Evolutionary conservation across 441 rosid species (phyloP), one percentile per base, ranked within the genome.

Genomic region (Aquilaria agallochum): DNA sequence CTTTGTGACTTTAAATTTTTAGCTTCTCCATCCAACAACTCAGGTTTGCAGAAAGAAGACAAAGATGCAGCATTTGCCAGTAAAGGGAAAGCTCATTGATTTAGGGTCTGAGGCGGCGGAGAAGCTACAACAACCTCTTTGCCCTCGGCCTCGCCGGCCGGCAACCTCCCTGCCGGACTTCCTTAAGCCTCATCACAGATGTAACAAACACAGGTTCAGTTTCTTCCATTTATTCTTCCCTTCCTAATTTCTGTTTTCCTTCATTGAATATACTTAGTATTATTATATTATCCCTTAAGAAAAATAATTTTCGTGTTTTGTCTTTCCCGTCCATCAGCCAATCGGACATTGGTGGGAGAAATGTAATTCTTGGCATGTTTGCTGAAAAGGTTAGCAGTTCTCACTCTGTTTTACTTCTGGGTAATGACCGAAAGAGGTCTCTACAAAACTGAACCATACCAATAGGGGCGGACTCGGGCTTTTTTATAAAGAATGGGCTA

Each of bases 111-210:
- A 67, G 34, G 32, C 63, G 5, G 52, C 66, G 50, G 42, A 36
- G 42, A 61, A 69, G 48, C 47, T 65, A 27, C 65, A 62, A 58
- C 77, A 59, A 31, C 95, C 86, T 27, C 78, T 83, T 44, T 90
- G 93, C 49, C 93, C 95, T 0, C 84, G 83, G 72, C 95, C 95
- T 69, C 97, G 90, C 11, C 87, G 92, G 49, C 67, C 72, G 33
- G 78, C 74, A 55, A 67, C 84, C 14, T 52, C 78, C 62, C 31
- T 75, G 9, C 91, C 90, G 1, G 93, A 88, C 47, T 74, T 86
- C 61, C 83, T 88, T 67, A 78, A 66, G 64, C 87, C 85, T 59
- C 75, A 36, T 36, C 42, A 70, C 52, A 68, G 76, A 52, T 84
- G 93, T 59, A 60, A 67, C 77, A 69, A 82, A 30, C 93, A 84